phyloP scores from a whole-genome alignment of 2,329 filamentous ascomycete species.

The Cercospora sp. region DNA sequence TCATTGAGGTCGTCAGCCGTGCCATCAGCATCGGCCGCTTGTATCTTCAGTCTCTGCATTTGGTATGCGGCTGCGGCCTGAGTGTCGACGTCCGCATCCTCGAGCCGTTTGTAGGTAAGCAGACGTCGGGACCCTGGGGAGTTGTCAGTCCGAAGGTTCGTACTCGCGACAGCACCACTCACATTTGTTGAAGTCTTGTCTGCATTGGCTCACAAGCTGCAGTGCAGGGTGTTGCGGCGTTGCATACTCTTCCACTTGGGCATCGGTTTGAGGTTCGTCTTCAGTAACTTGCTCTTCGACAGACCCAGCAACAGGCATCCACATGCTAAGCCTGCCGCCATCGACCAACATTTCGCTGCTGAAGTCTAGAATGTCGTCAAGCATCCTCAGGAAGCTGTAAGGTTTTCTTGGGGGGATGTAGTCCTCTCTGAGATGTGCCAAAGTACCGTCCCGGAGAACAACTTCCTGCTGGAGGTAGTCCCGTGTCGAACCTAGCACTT shows the following conservation, averaged over 20 bases:
- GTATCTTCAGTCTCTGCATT: constrained; percentile 22
- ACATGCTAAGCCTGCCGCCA: constrained; percentile 80
- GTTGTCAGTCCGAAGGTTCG: not conserved
- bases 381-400: constrained; percentile 87
- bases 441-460: constrained; percentile 67
- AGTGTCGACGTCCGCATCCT: constrained; percentile 55
- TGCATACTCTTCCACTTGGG: constrained; percentile 63
- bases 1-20: constrained; percentile 67
- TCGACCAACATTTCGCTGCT: constrained; percentile 74
- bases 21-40: constrained; percentile 39
- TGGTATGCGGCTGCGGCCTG: constrained; percentile 32
- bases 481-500: constrained; percentile 78
- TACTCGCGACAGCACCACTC: constrained; percentile 23
- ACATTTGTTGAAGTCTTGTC: constrained; percentile 88
- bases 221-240: constrained; percentile 76
- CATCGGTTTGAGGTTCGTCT: constrained; percentile 23
- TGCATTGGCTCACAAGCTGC: constrained; percentile 71
- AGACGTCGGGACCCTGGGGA: constrained; percentile 76
- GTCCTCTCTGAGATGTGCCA: constrained; percentile 65
- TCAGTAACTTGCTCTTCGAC: constrained; percentile 49
- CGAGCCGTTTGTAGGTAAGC: constrained; percentile 77
- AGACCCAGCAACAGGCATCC: constrained; percentile 86
- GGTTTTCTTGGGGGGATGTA: constrained; percentile 88
- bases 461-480: constrained; percentile 49
- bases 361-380: constrained; percentile 86